Percentiles rank a stretch among this genome's conserved stretches.
These are phyloP conservation scores for Geum urbanum DNA, from an alignment of 306 rosid species.

Conservation along the genomic window DNA sequence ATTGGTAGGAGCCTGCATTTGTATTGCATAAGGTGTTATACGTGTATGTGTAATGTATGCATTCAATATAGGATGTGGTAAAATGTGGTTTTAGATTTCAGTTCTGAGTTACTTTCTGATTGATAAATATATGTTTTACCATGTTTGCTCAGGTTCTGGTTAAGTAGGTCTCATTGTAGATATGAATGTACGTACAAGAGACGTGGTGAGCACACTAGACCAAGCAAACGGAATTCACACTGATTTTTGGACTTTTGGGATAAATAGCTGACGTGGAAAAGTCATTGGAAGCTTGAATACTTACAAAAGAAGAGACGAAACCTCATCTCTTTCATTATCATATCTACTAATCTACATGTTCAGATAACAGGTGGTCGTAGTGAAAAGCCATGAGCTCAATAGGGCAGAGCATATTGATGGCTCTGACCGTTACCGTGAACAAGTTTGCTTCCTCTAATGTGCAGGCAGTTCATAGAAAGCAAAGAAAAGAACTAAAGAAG, in stretches of 20 bases:
- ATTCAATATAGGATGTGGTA: too few species aligned
- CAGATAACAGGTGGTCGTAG: slow-evolving; percentile 35
- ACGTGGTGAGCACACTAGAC: background rate
- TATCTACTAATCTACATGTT: background rate
- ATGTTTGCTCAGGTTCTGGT: too few species aligned
- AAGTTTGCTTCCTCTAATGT: slow-evolving; percentile 68
- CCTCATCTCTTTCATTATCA: slow-evolving; percentile 27
- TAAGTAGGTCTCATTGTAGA: too few species aligned
- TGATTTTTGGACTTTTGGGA: background rate
- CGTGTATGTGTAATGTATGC: background rate
- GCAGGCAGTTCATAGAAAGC: slow-evolving; percentile 56
- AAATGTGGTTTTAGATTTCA: too few species aligned
- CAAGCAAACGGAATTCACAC: background rate
- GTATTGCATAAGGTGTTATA: background rate
- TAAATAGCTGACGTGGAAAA: background rate
- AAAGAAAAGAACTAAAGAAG: slow-evolving; percentile 17
- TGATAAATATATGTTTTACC: too few species aligned
- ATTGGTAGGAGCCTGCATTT: background rate
- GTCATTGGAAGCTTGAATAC: background rate
- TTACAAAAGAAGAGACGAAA: background rate
- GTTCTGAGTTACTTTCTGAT: too few species aligned
- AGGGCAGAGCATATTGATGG: slow-evolving; percentile 78
- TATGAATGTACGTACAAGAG: too few species aligned
- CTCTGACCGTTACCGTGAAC: slow-evolving; percentile 72
- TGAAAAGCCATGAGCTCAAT: slow-evolving; percentile 56